Base-by-base conservation (phyloP, 2,329 filamentous ascomycete species). In the Cladosporium austrohemisphaericum region DNA sequence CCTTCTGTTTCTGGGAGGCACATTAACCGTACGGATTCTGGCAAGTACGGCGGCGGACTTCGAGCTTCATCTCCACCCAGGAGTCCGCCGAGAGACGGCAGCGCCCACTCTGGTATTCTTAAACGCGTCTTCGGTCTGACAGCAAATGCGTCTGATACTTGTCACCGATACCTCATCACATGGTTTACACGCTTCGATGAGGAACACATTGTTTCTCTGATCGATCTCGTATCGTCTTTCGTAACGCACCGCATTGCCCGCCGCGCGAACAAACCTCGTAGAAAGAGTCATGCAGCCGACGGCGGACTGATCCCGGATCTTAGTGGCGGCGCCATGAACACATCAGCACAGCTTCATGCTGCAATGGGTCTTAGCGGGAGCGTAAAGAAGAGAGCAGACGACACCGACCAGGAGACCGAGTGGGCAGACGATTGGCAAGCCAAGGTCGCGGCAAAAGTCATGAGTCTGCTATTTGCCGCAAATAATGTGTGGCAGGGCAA, bases 401-500 rank as follows among this genome's bases (percentile, higher is more conserved):
- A 79, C 7, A 57, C 79, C 46, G 76, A 79, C 25, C 73, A 76
- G 23, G 70, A 71, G 32, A 70, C 73, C 22, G 70, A 81, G 0
- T 94, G 93, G 64, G 76, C 78, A 16, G 87, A 92, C 51, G 91
- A 95, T 62, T 96, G 91, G 91, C 90, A 95, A 66, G 81, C 95
- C 50, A 86, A 83, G 64, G 87, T 87, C 9, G 86, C 86, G 6
- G 84, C 88, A 3, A 83, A 85, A 57, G 81, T 94, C 2, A 84
- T 95, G 75, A 83, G 86, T 8, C 68, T 95, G 18, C 67, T 95
- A 1, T 94, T 95, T 62, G 79, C 84, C 2, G 90, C 90, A 20
- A 96, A 95, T 68, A 86, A 84, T 52, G 75, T 60, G 41, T 69
- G 65, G 62, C 61, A 63, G 40, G 61, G 61, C n/a, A 53, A 47